Percentiles rank a stretch among this genome's conserved stretches.
Evolutionary conservation across 805 yeast species (phyloP).

Genomic region (Lipomyces kockii): DNA sequence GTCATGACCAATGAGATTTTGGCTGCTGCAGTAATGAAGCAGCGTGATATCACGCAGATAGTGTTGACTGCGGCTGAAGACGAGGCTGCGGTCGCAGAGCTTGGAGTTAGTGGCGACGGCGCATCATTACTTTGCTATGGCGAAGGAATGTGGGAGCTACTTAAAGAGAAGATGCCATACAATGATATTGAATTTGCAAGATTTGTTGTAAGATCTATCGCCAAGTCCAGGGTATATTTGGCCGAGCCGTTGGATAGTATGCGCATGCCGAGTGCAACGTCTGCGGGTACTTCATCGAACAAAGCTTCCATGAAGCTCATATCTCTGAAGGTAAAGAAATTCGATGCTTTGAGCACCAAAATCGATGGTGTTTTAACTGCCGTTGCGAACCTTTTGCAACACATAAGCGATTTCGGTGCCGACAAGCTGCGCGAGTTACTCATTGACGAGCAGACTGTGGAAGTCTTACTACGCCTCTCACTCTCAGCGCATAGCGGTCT

Average conservation of each 20-base stretch:
- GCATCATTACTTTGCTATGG: conserved; percentile 22
- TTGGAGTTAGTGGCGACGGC: conserved; percentile 16
- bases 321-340: conserved; percentile 14
- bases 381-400: conserved; percentile 22
- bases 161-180: conserved; percentile 37
- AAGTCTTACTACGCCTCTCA: conserved; percentile 66
- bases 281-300: conserved; percentile 10
- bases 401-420: conserved; percentile 27
- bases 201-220: conserved; percentile 32
- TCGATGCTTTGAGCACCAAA: conserved; percentile 3
- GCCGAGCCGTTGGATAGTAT: conserved; percentile 38
- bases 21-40: conserved; percentile 17
- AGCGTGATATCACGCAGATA: conserved; percentile 22
- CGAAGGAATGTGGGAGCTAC: conserved; percentile 26
- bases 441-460: conserved; percentile 17
- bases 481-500: conserved; percentile 63
- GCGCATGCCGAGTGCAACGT: conserved; percentile 40
- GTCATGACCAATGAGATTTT: conserved; percentile 17
- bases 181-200: conserved; percentile 28
- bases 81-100: conserved; percentile 41
- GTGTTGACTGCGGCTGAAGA: conserved; percentile 19
- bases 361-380: conserved; percentile 14
- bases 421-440: conserved; percentile 27
- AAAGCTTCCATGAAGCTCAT: conserved; percentile 10
- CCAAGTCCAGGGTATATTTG: conserved; percentile 19